phyloP scores from a whole-genome alignment of 306 rosid genomes.

The Fragaria nilgerrensis region DNA sequence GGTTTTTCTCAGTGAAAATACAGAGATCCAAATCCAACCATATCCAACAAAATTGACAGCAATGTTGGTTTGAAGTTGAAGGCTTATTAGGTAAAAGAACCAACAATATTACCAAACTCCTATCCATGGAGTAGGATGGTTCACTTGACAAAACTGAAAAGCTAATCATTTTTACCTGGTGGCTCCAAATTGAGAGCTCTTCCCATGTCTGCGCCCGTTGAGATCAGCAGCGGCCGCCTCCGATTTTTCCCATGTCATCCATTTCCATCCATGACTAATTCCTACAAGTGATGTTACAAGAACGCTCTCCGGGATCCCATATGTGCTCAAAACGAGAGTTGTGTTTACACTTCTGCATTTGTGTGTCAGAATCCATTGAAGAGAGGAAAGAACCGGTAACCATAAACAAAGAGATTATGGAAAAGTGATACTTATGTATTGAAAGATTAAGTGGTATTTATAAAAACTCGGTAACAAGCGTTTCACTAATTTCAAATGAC shows the following conservation, averaged over 20 bases:
- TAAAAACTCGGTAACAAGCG: neutral
- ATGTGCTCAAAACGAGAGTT: neutral
- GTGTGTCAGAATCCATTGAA: neutral
- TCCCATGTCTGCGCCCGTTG: neutral
- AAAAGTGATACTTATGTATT: neutral
- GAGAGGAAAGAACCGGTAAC: neutral
- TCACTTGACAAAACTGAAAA: neutral
- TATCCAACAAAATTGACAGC: neutral
- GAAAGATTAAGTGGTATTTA: neutral
- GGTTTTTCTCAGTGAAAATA: constrained; percentile 5
- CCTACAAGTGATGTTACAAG: neutral
- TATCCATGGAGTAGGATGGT: neutral
- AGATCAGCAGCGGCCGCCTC: neutral
- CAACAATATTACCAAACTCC: neutral
- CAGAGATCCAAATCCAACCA: neutral
- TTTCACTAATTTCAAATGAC: too few relatives aligned
- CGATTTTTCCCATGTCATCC: constrained; percentile 4
- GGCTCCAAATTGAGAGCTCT: neutral
- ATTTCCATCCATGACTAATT: neutral
- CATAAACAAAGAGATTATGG: neutral
- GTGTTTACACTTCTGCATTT: neutral
- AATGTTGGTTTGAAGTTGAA: neutral
- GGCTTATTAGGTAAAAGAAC: too few relatives aligned
- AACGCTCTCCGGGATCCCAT: neutral
- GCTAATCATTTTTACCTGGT: too few relatives aligned